Evolutionary conservation across 1,139 yeast genomes (phyloP), one percentile per base, ranked within the genome.

Genomic region (Magnusiomyces paraingens): DNA sequence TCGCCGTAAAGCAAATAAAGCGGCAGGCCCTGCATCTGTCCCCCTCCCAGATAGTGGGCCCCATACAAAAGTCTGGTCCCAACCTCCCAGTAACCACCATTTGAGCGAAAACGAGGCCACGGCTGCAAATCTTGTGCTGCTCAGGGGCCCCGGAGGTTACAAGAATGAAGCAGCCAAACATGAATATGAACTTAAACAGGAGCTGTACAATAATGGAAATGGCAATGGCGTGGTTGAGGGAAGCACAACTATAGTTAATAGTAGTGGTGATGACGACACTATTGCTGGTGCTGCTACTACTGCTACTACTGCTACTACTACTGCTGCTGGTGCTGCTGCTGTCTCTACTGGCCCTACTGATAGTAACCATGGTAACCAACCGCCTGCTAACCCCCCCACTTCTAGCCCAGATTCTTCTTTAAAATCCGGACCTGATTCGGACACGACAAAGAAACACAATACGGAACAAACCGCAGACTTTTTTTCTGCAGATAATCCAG

Each of bases 401-500:
- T 22, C 60, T 49, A 41, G 10, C 49, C 26, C 26, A 5, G 18
- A 8, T 21, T 8, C 22, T 22, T 17, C 51, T 38, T 22, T 32
- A 17, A 29, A 26, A 4, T 26, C 32, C 32, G 32, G 32, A 8
- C 32, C 32, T 26, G 32, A 5, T 8, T 26, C 32, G 32, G 32
- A 26, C 4, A 5, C 32, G 5, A n/a, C 36, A 10, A 49, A 49
- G 17, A 63, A 59, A 15, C 59, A 59, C 36, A 46, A 38, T 29
- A 58, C 64, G 5, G 49, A 53, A 12, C 95, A 89, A 61, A 80
- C 80, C 56, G 96, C 98, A 0, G 84, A 80, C 57, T 93, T 93
- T 67, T 93, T 93, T 72, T 80, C 86, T 46, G 97, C 98, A 0
- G 83, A 81, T 57, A 90, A 93, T 66, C 71, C 75, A 49, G 74